A percentile compares a stretch with the other conserved stretches of the same genome.
phyloP scores from a whole-genome alignment of 345 rosid genomes.

The Acer saccharum region DNA sequence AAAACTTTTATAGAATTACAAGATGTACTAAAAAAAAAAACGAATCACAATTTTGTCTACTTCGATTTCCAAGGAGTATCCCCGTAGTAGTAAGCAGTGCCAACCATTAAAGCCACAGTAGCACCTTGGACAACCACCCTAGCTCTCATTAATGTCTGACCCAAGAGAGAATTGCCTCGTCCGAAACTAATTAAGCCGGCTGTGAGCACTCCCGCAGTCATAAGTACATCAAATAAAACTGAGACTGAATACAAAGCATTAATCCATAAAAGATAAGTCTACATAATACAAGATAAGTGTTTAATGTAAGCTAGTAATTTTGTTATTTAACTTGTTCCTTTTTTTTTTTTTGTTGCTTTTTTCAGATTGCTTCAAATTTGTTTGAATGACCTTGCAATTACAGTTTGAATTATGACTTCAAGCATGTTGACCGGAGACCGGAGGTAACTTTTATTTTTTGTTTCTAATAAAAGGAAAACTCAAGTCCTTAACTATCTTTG shows the following conservation, averaged over 20 bases:
- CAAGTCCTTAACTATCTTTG: neutral
- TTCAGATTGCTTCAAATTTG: conserved; percentile 35
- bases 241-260: neutral
- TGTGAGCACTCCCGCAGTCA: conserved; percentile 95
- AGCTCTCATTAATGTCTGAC: conserved; percentile 82
- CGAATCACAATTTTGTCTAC: neutral
- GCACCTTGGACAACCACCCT: conserved; percentile 85
- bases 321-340: neutral
- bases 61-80: conserved; percentile 76
- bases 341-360: neutral
- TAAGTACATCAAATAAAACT: conserved; percentile 27
- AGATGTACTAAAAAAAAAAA: neutral
- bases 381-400: conserved; percentile 50
- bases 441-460: conserved; percentile 35
- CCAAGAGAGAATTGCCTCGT: conserved; percentile 69
- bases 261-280: too few relatives aligned
- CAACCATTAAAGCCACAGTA: conserved; percentile 82
- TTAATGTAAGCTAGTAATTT: neutral
- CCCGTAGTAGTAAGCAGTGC: conserved; percentile 88
- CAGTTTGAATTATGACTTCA: conserved; percentile 47
- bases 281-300: neutral
- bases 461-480: neutral
- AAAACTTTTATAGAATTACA: neutral
- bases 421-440: conserved; percentile 57
- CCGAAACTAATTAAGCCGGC: conserved; percentile 92